phyloP scores from a whole-genome alignment of 78 protist species.

The Bodo saltans region DNA sequence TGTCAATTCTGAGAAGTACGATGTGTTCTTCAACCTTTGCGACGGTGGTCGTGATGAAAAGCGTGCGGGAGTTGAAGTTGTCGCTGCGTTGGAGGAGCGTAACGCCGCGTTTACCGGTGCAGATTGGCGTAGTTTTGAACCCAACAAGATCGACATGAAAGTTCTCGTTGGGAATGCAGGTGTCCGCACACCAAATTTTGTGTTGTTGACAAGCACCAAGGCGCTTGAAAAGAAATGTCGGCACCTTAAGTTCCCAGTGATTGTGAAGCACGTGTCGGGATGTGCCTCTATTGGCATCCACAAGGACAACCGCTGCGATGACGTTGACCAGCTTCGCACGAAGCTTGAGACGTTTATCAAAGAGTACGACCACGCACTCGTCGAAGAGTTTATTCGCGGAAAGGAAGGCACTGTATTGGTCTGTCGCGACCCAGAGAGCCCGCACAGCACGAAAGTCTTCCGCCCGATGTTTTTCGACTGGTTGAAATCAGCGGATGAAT shows the following conservation, averaged over 20 bases:
- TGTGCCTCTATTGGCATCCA: background rate
- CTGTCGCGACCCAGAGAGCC: background rate
- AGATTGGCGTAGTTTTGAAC: background rate
- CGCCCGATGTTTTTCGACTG: background rate
- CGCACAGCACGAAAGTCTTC: background rate
- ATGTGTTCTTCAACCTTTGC: background rate
- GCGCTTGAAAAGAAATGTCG: background rate
- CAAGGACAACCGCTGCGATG: background rate
- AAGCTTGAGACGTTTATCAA: background rate
- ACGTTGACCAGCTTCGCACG: background rate
- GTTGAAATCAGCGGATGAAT: background rate
- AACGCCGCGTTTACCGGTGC: constrained; percentile 2
- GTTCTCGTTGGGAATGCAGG: background rate
- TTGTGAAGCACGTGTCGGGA: background rate
- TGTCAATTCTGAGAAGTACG: background rate
- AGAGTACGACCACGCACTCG: background rate
- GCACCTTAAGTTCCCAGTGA: constrained; percentile 7
- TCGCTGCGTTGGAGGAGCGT: background rate
- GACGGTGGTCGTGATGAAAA: constrained; percentile 5
- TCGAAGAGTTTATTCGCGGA: constrained; percentile 8
- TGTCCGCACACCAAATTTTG: background rate
- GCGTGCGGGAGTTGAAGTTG: constrained; percentile 1
- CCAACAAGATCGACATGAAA: background rate
- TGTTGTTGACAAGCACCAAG: background rate
- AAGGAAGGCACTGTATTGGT: constrained; percentile 2